Conservation (phyloP, 768 basidiomycete genomes). For the Lactarius hatsudake region DNA sequence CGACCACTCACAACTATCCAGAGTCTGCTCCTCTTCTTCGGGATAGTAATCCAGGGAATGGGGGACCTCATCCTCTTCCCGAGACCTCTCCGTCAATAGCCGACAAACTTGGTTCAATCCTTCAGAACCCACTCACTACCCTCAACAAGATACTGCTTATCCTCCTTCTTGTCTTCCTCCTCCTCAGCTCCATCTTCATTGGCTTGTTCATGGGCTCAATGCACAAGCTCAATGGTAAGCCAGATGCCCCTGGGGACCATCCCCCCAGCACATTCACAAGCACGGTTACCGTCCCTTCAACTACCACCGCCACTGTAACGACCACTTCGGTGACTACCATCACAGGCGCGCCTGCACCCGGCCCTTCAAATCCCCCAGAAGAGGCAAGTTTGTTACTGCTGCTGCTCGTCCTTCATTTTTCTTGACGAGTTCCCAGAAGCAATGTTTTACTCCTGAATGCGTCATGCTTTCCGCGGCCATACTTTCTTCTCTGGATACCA, state of each 20-base stretch:
- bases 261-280: slow-evolving; percentile 44
- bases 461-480: slow-evolving; percentile 81
- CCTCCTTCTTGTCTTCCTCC: slow-evolving; percentile 69
- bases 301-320: slow-evolving; percentile 37
- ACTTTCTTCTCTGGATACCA: slow-evolving; percentile 72
- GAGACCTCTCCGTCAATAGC: slow-evolving; percentile 38
- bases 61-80: slow-evolving; percentile 31
- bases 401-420: not conserved
- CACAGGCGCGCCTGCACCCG: slow-evolving; percentile 33
- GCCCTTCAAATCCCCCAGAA: slow-evolving; percentile 47
- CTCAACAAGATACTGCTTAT: slow-evolving; percentile 81
- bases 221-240: slow-evolving; percentile 61
- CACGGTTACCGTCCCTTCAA: slow-evolving; percentile 37
- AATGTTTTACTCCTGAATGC: slow-evolving; percentile 77
- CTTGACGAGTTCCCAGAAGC: slow-evolving; percentile 40
- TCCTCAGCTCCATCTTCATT: slow-evolving; percentile 84
- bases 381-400: slow-evolving; percentile 31
- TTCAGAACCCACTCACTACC: slow-evolving; percentile 76
- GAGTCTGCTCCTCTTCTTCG: slow-evolving; percentile 66
- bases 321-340: slow-evolving; percentile 40
- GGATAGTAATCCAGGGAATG: slow-evolving; percentile 45
- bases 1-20: slow-evolving; percentile 31
- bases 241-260: slow-evolving; percentile 38
- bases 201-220: slow-evolving; percentile 91
- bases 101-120: slow-evolving; percentile 52